Conservation (phyloP, 768 basidiomycete species). For the Leccinum variicolor region DNA sequence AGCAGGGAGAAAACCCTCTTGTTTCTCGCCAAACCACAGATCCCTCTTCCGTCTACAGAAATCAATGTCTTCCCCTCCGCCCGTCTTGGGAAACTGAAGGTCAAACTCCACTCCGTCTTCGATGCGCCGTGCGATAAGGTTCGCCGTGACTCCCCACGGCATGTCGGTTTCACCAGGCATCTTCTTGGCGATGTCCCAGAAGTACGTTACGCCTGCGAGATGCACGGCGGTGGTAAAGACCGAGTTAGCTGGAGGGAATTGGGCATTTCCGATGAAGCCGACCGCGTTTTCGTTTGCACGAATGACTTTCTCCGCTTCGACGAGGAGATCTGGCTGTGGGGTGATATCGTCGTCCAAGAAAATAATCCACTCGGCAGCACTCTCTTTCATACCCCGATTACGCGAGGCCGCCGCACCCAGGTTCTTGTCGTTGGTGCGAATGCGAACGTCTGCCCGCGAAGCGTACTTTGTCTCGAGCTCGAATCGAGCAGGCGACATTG, state of each 20-base stretch:
- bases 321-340: slow-evolving; percentile 40
- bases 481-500: slow-evolving; percentile 37
- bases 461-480: slow-evolving; percentile 40
- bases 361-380: slow-evolving; percentile 53
- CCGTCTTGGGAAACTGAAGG: slow-evolving; percentile 54
- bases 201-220: slow-evolving; percentile 54
- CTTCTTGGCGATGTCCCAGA: slow-evolving; percentile 60
- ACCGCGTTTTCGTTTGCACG: slow-evolving; percentile 44
- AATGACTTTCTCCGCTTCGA: slow-evolving; percentile 46
- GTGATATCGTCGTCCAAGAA: slow-evolving; percentile 62
- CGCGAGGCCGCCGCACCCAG: slow-evolving; percentile 52
- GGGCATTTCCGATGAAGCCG: slow-evolving; percentile 51
- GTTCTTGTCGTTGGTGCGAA: slow-evolving; percentile 47
- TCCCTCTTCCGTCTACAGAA: slow-evolving; percentile 49
- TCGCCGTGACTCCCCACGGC: slow-evolving; percentile 65
- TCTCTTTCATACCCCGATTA: slow-evolving; percentile 53
- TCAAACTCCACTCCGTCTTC: slow-evolving; percentile 46
- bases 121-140: slow-evolving; percentile 47
- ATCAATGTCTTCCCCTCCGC: slow-evolving; percentile 63
- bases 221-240: slow-evolving; percentile 55
- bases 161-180: slow-evolving; percentile 38
- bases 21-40: slow-evolving; percentile 31
- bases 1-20: slow-evolving; percentile 46
- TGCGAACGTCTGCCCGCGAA: slow-evolving; percentile 48
- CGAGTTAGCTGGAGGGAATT: slow-evolving; percentile 45